Conservation (phyloP, 805 yeast species). For the Myxozyma neotropica region DNA sequence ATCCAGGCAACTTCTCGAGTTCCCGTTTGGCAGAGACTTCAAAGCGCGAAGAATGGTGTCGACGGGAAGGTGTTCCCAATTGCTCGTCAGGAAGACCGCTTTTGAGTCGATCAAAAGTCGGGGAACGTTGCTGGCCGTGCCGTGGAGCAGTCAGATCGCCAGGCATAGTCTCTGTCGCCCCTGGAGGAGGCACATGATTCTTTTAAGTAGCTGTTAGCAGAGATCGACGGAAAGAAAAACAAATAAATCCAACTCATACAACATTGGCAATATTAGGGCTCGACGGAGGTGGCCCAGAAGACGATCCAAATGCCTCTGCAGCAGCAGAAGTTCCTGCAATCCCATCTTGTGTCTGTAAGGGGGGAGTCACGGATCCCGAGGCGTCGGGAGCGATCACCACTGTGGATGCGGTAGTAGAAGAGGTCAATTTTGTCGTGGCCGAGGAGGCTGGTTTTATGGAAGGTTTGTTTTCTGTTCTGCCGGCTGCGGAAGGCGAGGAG, state of each 20-base stretch:
- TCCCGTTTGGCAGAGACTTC: constrained; percentile 72
- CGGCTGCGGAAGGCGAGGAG: constrained; percentile 2
- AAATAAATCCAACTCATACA: not conserved
- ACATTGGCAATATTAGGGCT: constrained; percentile 2
- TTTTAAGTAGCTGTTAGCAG: not conserved
- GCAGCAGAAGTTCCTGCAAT: constrained; percentile 13
- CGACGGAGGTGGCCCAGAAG: constrained; percentile 1
- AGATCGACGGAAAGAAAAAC: not conserved
- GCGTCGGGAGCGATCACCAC: not conserved
- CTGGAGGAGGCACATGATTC: constrained; percentile 40
- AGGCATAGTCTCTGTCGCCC: constrained; percentile 45
- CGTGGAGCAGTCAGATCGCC: constrained; percentile 39
- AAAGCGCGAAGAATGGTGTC: constrained; percentile 90
- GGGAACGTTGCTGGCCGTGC: constrained; percentile 40
- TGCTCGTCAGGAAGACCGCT: constrained; percentile 67
- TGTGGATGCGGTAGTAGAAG: constrained; percentile 7
- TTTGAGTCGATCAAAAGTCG: constrained; percentile 59
- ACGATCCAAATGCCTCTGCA: constrained; percentile 14
- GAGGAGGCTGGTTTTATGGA: constrained; percentile 3
- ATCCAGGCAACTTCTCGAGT: constrained; percentile 75
- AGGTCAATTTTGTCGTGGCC: constrained; percentile 18
- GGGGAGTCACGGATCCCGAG: constrained; percentile 6
- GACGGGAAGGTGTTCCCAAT: constrained; percentile 71
- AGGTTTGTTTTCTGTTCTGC: not conserved
- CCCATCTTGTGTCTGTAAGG: constrained; percentile 7